Evolutionary conservation across 1,139 yeast genomes (phyloP).

Genomic region (Candida dubliniensis): DNA sequence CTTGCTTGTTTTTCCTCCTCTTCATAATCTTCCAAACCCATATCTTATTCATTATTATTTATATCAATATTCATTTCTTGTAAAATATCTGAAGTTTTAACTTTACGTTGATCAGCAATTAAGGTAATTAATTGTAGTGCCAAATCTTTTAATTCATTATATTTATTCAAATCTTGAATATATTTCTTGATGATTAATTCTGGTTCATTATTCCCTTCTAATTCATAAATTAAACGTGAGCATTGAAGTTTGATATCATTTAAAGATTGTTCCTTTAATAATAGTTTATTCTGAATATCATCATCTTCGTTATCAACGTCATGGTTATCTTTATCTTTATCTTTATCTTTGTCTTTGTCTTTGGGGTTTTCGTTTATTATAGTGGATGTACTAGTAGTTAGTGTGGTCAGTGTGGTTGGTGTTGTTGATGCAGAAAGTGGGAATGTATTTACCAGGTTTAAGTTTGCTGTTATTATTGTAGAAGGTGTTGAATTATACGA

Average conservation of each 20-base stretch:
- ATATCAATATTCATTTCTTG: constrained; percentile 24
- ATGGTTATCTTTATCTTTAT: no score
- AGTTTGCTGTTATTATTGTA: no score
- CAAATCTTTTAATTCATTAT: constrained; percentile 51
- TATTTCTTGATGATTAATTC: constrained; percentile 44
- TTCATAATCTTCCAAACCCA: not conserved
- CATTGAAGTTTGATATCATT: constrained; percentile 40
- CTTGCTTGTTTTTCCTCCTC: no score
- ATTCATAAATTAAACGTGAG: constrained; percentile 34
- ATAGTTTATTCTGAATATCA: constrained; percentile 12
- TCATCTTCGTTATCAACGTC: not conserved
- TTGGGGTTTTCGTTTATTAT: no score
- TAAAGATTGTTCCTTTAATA: constrained; percentile 26
- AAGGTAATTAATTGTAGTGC: constrained; percentile 50
- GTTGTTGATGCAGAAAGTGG: no score
- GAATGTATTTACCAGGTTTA: no score
- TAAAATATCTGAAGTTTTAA: constrained; percentile 42
- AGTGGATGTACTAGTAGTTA: no score
- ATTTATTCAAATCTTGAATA: constrained; percentile 41
- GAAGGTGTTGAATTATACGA: no score
- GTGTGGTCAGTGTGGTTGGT: no score
- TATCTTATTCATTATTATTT: constrained; percentile 13
- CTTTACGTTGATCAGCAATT: constrained; percentile 51
- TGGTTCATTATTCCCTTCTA: constrained; percentile 31
- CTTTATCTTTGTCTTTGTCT: no score